Evolutionary conservation across 2,329 filamentous ascomycete genomes (phyloP).

Genomic region (Stagonosporopsis tanaceti): DNA sequence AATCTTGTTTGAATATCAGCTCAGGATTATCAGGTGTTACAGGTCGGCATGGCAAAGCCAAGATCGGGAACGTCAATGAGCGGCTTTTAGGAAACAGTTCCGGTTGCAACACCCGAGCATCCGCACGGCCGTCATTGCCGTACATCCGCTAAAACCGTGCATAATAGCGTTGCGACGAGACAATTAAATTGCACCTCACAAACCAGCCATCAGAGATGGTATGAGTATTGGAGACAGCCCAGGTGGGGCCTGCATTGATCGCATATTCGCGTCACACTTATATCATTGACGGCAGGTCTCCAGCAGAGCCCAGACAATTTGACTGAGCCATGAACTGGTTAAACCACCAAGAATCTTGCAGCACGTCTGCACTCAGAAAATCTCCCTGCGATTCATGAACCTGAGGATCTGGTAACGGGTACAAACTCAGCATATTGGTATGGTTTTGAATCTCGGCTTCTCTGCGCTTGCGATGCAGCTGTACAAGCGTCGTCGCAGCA

Average conservation of each 20-base stretch:
- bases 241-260: neutral
- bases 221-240: neutral
- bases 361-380: neutral
- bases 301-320: neutral
- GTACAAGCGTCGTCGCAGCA: constrained; percentile 1
- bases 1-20: too few species aligned
- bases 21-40: too few species aligned
- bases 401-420: neutral
- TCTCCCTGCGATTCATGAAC: neutral
- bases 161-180: too few species aligned
- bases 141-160: too few species aligned
- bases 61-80: neutral
- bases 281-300: neutral
- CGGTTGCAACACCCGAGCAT: neutral
- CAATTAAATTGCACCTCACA: too few species aligned
- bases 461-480: constrained; percentile 5
- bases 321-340: constrained; percentile 9
- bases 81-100: neutral
- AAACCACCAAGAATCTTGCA: constrained; percentile 15
- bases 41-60: too few species aligned
- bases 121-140: neutral
- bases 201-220: too few species aligned
- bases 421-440: constrained; percentile 6
- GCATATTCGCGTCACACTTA: neutral
- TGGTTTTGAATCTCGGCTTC: constrained; percentile 5